Conservation (phyloP, 2,329 filamentous ascomycete species). For the Cadophora sp. region DNA sequence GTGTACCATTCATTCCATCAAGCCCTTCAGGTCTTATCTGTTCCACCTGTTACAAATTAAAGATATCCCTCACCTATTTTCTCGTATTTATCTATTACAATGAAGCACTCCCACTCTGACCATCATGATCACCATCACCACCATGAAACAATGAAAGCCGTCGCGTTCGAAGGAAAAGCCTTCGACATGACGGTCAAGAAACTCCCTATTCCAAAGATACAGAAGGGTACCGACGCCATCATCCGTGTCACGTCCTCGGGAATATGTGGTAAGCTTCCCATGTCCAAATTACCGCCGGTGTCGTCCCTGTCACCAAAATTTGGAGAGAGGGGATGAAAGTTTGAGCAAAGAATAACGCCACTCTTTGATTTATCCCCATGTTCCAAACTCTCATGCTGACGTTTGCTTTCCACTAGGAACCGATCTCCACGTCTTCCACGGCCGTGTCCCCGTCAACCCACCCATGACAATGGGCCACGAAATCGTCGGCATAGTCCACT, state of each 20-base stretch:
- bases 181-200: slow-evolving; percentile 64
- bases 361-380: too few species aligned
- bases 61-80: neutral
- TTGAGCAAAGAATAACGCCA: too few species aligned
- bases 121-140: slow-evolving; percentile 12
- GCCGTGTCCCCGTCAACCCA: slow-evolving; percentile 44
- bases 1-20: neutral
- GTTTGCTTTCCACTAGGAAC: slow-evolving; percentile 37
- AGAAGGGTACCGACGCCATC: slow-evolving; percentile 54
- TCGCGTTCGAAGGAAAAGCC: slow-evolving; percentile 26
- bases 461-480: slow-evolving; percentile 55
- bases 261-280: slow-evolving; percentile 52
- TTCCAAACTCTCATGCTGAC: neutral
- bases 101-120: slow-evolving; percentile 10
- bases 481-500: slow-evolving; percentile 56
- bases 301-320: too few species aligned
- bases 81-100: neutral
- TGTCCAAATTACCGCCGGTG: neutral
- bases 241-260: slow-evolving; percentile 55
- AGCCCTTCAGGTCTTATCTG: neutral
- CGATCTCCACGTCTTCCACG: slow-evolving; percentile 59
- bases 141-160: slow-evolving; percentile 29
- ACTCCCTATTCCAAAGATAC: slow-evolving; percentile 49
- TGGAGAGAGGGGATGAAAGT: too few species aligned
- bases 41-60: neutral